Evolutionary conservation across 23 red algal species (phyloP), one percentile per base, ranked within the genome.

Genomic region (Chondrus crispus): DNA sequence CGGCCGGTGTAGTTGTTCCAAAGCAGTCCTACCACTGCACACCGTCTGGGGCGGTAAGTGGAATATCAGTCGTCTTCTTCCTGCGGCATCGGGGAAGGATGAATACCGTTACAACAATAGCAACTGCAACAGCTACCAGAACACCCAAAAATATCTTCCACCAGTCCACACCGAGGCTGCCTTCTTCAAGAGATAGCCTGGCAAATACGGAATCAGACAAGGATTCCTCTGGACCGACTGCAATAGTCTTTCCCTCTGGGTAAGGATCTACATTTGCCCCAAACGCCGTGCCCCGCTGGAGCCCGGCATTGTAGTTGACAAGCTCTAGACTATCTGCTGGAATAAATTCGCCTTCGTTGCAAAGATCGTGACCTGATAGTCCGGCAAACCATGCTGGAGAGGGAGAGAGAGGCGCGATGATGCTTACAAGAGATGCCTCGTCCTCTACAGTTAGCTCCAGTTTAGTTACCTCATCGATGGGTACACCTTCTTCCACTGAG

Each of bases 81-180:
- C 87, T 55, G 20, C 71, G 87, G 36, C 69, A 80, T 28, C 68
- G 16, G 6, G 87, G 87, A 46, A 90, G 42, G 26, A 90, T 44
- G 36, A 79, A 46, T 30, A 69, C 54, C 20, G 41, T 40, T 51
- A 80, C 26, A 53, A 75, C 71, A 46, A 75, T 55, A 80, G 80
- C 36, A 32, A 90, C 72, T 29, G 58, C 74, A 20, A 76, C 55
- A 64, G 69, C 87, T 12, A 75, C 87, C 45, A 90, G 58, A 66
- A 75, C 87, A 29, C 87, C 87, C 36, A 90, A 62, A 22, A 90
- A 62, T 19, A 90, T 90, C 87, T 90, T 90, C 87, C 87, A 90
- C 47, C 70, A 69, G 48, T 53, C 62, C 38, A 78, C 41, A 13
- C 72, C 71, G 2, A 79, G 41, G 1, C 71, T 62, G 14, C 87